A percentile compares a stretch with the other conserved stretches of the same genome.
These are phyloP conservation scores for Ganoderma lucidum DNA, from an alignment of 1,284 basidiomycete species.

Conservation along the genomic window DNA sequence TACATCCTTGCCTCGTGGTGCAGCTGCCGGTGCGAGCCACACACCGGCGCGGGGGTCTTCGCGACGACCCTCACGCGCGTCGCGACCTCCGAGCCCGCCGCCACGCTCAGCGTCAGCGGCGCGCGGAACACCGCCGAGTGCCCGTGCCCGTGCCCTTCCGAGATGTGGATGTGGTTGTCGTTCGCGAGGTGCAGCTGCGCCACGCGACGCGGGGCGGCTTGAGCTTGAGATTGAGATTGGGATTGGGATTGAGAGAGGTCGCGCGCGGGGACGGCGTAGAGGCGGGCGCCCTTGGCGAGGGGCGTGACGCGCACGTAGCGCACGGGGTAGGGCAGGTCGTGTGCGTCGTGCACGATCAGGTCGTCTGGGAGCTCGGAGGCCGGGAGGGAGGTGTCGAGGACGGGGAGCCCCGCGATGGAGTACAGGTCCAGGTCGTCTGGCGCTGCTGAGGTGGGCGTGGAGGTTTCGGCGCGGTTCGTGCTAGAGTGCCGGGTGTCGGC, in stretches of 20 bases:
- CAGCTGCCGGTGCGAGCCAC: conserved; percentile 37
- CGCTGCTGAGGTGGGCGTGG: neutral
- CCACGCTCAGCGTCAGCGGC: conserved; percentile 39
- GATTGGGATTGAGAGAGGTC: neutral
- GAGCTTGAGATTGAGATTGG: neutral
- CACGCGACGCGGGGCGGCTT: conserved; percentile 3
- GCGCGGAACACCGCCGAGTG: conserved; percentile 45
- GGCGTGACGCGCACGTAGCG: conserved; percentile 39
- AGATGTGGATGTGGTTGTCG: conserved; percentile 40
- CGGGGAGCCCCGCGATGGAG: conserved; percentile 27
- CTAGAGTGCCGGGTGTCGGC: neutral
- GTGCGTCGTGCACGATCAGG: conserved; percentile 29
- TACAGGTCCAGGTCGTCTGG: conserved; percentile 10
- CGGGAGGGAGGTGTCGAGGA: conserved; percentile 33
- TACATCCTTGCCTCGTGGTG: conserved; percentile 52
- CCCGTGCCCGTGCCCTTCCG: conserved; percentile 32
- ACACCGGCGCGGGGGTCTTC: conserved; percentile 37
- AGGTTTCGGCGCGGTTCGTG: neutral
- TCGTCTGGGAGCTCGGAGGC: conserved; percentile 10
- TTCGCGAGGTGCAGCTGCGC: conserved; percentile 38
- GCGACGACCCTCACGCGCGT: conserved; percentile 42
- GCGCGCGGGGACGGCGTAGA: conserved; percentile 11
- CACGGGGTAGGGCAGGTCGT: conserved; percentile 13
- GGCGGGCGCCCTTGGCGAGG: neutral
- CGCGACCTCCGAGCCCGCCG: conserved; percentile 35